These are phyloP conservation scores for Solanum medicagineum DNA, from an alignment of 257 asterid genomes.

Conservation along the genomic window DNA sequence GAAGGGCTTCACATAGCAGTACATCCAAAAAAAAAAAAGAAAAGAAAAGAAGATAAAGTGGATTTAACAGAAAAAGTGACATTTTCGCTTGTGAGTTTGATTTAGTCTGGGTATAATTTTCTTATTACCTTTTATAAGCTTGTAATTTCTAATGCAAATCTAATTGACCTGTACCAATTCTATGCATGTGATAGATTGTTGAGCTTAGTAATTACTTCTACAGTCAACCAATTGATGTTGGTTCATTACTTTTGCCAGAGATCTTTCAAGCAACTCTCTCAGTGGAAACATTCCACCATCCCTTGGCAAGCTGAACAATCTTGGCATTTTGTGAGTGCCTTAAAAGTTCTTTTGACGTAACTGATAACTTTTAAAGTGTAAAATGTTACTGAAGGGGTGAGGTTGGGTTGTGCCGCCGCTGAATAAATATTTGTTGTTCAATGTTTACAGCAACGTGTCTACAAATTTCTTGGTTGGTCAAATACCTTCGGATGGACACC, in stretches of 20 bases:
- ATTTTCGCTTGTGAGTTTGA: background rate
- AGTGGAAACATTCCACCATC: slow-evolving; percentile 89
- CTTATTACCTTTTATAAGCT: background rate
- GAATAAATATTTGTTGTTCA: slow-evolving; percentile 4
- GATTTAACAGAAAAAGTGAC: background rate
- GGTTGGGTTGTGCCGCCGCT: background rate
- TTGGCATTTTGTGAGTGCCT: slow-evolving; percentile 57
- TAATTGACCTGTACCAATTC: background rate
- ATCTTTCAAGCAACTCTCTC: slow-evolving; percentile 93
- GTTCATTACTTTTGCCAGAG: slow-evolving; percentile 39
- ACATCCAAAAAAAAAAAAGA: background rate
- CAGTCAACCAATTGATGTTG: slow-evolving; percentile 6
- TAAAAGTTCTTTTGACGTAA: background rate
- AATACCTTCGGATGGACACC: slow-evolving; percentile 76
- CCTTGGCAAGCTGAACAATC: slow-evolving; percentile 75
- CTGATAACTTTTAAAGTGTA: background rate
- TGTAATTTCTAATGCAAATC: background rate
- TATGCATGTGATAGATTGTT: background rate
- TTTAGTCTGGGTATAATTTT: background rate
- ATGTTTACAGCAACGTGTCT: slow-evolving; percentile 77
- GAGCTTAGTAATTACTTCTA: background rate
- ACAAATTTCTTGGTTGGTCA: slow-evolving; percentile 85
- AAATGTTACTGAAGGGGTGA: background rate
- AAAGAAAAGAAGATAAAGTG: background rate
- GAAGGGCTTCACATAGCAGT: background rate